Percentiles rank a stretch among this genome's conserved stretches.
Evolutionary conservation across 73 alveolate species (phyloP).

Genomic region (Paramecium biaurelia): DNA sequence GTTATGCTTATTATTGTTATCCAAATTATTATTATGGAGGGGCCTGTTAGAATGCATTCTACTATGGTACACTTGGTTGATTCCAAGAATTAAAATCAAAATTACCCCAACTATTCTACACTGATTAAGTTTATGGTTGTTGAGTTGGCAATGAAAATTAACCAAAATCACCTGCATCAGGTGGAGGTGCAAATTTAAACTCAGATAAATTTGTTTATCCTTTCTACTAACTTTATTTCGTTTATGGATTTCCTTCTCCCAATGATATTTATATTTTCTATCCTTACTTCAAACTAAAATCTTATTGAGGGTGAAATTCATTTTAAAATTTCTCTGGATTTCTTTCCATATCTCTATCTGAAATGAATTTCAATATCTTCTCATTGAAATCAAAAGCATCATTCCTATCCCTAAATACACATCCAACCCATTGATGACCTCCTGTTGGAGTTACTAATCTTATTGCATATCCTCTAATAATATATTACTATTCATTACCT

Average conservation of each 20-base stretch:
- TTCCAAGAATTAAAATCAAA: background rate
- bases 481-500: background rate
- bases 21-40: background rate
- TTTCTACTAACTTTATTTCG: background rate
- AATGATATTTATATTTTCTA: background rate
- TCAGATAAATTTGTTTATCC: background rate
- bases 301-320: background rate
- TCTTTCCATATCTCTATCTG: conserved; percentile 18
- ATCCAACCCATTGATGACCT: conserved; percentile 27
- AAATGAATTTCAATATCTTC: background rate
- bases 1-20: background rate
- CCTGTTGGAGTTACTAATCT: conserved; percentile 38
- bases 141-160: background rate
- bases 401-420: conserved; percentile 54
- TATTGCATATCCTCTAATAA: conserved; percentile 34
- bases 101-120: background rate
- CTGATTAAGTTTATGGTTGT: background rate
- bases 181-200: conserved; percentile 32
- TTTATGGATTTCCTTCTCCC: background rate
- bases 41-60: background rate
- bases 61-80: background rate
- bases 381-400: conserved; percentile 46
- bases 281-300: conserved; percentile 11
- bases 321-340: conserved; percentile 11
- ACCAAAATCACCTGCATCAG: conserved; percentile 20